Conservation (phyloP, 768 basidiomycete genomes). For the Tulasnella sp. region DNA sequence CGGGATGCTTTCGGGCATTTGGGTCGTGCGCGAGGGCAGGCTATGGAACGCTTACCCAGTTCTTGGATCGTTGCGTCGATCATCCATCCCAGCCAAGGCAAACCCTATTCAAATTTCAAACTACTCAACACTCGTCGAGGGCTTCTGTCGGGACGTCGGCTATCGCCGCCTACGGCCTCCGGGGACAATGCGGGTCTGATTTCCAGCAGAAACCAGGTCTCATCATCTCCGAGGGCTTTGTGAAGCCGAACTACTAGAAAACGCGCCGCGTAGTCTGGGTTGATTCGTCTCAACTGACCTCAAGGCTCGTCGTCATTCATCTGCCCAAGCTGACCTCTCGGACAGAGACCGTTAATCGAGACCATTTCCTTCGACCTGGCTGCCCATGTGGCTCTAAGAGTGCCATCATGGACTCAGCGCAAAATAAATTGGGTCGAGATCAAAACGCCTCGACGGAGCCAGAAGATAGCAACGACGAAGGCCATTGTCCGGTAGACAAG, state of each 20-base stretch:
- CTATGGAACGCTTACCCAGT: not conserved
- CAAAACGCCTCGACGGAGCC: not conserved
- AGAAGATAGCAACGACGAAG: not conserved
- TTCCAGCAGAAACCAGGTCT: not conserved
- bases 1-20: not conserved
- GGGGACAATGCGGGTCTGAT: not conserved
- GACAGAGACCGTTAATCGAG: not conserved
- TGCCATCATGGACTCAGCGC: not conserved
- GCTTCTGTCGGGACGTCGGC: not conserved
- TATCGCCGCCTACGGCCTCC: not conserved
- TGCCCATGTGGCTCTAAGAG: not conserved
- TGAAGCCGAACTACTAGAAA: not conserved
- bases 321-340: not conserved
- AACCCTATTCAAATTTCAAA: not conserved
- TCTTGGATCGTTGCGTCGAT: not conserved
- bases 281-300: not conserved
- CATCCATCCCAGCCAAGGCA: not conserved
- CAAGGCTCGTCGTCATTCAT: not conserved
- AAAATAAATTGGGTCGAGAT: not conserved
- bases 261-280: not conserved
- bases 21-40: not conserved
- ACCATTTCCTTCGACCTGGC: not conserved
- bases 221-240: not conserved
- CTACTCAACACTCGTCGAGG: not conserved
- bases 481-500: not conserved